These are phyloP conservation scores for Amoebophrya sp. DNA, from an alignment of 169 alveolate genomes.

Conservation along the genomic window DNA sequence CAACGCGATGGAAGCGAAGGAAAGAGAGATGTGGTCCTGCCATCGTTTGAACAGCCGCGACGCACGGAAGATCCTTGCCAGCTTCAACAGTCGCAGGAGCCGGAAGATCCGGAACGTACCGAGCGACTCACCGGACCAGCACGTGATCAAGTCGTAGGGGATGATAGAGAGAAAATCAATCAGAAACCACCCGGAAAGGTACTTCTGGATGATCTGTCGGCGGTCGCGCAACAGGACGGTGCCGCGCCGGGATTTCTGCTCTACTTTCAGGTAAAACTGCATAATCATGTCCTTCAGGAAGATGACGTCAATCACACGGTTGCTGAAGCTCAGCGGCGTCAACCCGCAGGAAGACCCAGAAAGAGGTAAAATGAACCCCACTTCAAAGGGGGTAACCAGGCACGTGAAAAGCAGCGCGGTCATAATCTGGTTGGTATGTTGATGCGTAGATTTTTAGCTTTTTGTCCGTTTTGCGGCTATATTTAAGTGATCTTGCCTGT, in stretches of 20 bases:
- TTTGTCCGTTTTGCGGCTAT: too few species aligned
- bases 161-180: background rate
- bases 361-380: background rate
- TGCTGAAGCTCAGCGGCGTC: background rate
- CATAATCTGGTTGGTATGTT: background rate
- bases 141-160: constrained; percentile 6
- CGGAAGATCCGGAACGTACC: constrained; percentile 21
- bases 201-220: background rate
- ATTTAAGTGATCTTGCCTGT: too few species aligned
- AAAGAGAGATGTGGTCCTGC: background rate
- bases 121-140: constrained; percentile 3
- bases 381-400: background rate
- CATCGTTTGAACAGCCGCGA: background rate
- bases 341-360: background rate
- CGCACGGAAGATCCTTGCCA: background rate
- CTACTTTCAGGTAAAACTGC: constrained; percentile 13
- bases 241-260: background rate
- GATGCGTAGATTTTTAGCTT: too few species aligned
- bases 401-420: background rate
- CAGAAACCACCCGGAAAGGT: background rate
- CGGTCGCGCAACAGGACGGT: background rate
- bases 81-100: background rate
- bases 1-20: background rate
- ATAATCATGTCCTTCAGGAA: constrained; percentile 2
- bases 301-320: background rate